Percentiles rank a stretch among this genome's conserved stretches.
phyloP scores from a whole-genome alignment of 108 stramenopile genomes.

The Mayamaea pseudoterrestris region DNA sequence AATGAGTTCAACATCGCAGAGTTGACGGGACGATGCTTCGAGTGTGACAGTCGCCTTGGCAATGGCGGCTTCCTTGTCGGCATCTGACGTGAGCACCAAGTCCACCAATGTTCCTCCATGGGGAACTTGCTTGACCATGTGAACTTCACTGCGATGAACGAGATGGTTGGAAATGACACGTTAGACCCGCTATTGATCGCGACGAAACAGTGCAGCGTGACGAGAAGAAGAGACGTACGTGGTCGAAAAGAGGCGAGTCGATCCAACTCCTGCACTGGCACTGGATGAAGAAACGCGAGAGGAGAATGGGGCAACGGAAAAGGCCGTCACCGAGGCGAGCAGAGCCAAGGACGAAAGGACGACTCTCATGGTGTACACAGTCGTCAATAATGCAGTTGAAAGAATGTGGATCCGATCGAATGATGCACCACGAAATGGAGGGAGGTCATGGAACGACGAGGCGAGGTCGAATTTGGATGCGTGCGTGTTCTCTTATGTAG shows the following conservation, averaged over 20 bases:
- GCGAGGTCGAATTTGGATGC: too few species aligned
- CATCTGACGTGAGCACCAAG: slow-evolving; percentile 78
- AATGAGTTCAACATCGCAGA: slow-evolving; percentile 97
- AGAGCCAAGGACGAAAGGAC: too few species aligned
- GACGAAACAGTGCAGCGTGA: neutral
- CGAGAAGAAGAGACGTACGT: neutral
- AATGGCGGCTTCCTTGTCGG: slow-evolving; percentile 80
- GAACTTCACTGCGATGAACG: slow-evolving; percentile 33
- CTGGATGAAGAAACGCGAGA: too few species aligned
- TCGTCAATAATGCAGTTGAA: too few species aligned
- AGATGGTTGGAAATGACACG: neutral
- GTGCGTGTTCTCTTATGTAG: too few species aligned
- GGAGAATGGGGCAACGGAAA: too few species aligned
- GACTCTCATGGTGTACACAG: too few species aligned
- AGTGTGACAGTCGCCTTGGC: slow-evolving; percentile 74
- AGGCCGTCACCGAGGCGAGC: too few species aligned
- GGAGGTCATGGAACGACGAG: too few species aligned
- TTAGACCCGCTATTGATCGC: neutral
- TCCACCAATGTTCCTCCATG: slow-evolving; percentile 94
- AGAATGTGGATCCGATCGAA: too few species aligned
- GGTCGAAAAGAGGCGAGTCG: neutral
- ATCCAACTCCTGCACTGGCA: too few species aligned
- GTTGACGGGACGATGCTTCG: slow-evolving; percentile 87
- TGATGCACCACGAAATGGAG: too few species aligned
- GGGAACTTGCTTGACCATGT: slow-evolving; percentile 75